phyloP scores from a whole-genome alignment of 2,329 filamentous ascomycete genomes.

The Botrytis fabae region DNA sequence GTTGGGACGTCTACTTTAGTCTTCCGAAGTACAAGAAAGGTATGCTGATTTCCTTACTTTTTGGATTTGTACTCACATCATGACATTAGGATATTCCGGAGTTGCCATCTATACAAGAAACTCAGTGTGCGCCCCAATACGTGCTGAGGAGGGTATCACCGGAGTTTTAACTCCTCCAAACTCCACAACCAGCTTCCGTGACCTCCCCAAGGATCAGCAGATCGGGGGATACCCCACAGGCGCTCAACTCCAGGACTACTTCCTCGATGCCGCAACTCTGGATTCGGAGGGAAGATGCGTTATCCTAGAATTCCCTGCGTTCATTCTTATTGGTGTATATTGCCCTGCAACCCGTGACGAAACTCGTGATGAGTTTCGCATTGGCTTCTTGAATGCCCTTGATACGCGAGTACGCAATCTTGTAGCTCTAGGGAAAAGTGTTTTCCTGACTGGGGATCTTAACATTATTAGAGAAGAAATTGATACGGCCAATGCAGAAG shows the following conservation, averaged over 20 bases:
- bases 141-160: constrained; percentile 90
- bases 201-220: constrained; percentile 69
- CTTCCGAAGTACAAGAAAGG: constrained; percentile 93
- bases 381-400: constrained; percentile 75
- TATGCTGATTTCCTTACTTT: constrained; percentile 40
- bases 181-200: constrained; percentile 68
- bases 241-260: constrained; percentile 63
- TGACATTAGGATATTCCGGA: constrained; percentile 77
- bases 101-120: constrained; percentile 95
- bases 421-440: constrained; percentile 74
- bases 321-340: constrained; percentile 91
- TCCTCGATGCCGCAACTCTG: constrained; percentile 68
- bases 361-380: constrained; percentile 76
- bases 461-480: constrained; percentile 68
- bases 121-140: constrained; percentile 78
- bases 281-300: constrained; percentile 93
- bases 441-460: constrained; percentile 83
- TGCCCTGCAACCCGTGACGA: constrained; percentile 88
- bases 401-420: constrained; percentile 86
- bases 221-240: constrained; percentile 85
- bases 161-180: constrained; percentile 75
- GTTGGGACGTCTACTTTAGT: constrained; percentile 97
- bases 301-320: constrained; percentile 88
- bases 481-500: constrained; percentile 74
- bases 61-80: constrained; percentile 15